Evolutionary conservation across 179 eudicot species (phyloP).

Genomic region (Vitellaria paradoxa): DNA sequence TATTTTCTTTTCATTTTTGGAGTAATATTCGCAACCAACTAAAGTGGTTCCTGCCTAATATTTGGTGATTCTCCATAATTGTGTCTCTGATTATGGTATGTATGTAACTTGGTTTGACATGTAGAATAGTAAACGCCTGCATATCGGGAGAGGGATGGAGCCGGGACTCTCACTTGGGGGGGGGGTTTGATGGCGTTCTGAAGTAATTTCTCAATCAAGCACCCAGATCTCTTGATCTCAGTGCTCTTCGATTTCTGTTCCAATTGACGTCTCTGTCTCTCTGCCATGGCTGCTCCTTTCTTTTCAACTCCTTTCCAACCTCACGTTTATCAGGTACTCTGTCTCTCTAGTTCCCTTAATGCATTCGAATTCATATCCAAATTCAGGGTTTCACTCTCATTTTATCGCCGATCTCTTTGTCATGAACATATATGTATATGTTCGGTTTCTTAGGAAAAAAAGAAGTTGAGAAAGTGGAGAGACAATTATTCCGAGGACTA

Average conservation of each 20-base stretch:
- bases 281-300: constrained; percentile 68
- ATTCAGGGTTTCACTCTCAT: not conserved
- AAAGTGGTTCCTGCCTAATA: too few species aligned
- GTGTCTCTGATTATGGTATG: not conserved
- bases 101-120: not conserved
- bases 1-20: not conserved
- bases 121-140: not conserved
- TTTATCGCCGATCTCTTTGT: not conserved
- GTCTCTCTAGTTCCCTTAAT: not conserved
- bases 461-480: not conserved
- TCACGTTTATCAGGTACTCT: constrained; percentile 62
- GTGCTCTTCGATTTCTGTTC: constrained; percentile 3
- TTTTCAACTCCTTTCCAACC: constrained; percentile 71
- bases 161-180: not conserved
- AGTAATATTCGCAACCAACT: not conserved
- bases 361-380: not conserved
- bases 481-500: too few species aligned
- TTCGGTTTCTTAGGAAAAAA: not conserved
- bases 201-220: not conserved
- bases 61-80: not conserved
- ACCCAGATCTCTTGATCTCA: not conserved
- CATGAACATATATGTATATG: not conserved
- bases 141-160: too few species aligned
- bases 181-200: too few species aligned
- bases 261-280: not conserved